phyloP scores from a whole-genome alignment of 495 filamentous ascomycete species.

The Penicillium argentinense region DNA sequence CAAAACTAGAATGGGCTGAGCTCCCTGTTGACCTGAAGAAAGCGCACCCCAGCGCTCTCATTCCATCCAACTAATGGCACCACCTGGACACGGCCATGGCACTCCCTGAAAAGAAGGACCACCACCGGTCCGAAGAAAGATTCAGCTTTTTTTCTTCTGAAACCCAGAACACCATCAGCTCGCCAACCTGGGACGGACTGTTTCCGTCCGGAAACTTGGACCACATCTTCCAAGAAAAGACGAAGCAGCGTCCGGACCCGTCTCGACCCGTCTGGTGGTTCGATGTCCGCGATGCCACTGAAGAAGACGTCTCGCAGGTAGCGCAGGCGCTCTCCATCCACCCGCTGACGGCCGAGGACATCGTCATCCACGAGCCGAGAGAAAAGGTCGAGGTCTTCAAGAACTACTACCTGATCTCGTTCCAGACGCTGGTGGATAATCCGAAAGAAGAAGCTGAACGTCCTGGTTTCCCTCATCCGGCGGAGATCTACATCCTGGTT shows the following conservation, averaged over 20 bases:
- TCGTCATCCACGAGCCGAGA: slow-evolving; percentile 81
- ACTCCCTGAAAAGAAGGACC: background rate
- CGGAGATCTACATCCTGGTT: slow-evolving; percentile 89
- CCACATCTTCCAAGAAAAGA: slow-evolving; percentile 67
- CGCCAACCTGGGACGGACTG: slow-evolving; percentile 73
- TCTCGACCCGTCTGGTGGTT: slow-evolving; percentile 76
- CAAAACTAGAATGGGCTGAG: slow-evolving; percentile 9
- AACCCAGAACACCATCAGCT: slow-evolving; percentile 71
- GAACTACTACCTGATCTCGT: slow-evolving; percentile 91
- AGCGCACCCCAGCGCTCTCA: too few species aligned
- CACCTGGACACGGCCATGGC: too few species aligned
- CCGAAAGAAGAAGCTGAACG: slow-evolving; percentile 57
- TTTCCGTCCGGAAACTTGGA: slow-evolving; percentile 73
- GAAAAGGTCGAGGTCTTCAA: slow-evolving; percentile 96
- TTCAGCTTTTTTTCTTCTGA: slow-evolving; percentile 92
- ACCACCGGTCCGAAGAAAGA: slow-evolving; percentile 44
- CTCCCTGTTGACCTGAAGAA: too few species aligned
- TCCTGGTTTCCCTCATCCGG: slow-evolving; percentile 63
- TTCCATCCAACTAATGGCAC: too few species aligned
- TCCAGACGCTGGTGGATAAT: slow-evolving; percentile 76
- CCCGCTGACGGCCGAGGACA: slow-evolving; percentile 88
- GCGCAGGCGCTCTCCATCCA: slow-evolving; percentile 85
- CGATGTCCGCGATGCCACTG: slow-evolving; percentile 79
- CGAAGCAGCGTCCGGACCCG: slow-evolving; percentile 15
- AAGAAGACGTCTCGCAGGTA: slow-evolving; percentile 75